Evolutionary conservation across 1,284 basidiomycete genomes (phyloP), one percentile per base, ranked within the genome.

Genomic region (Papiliotrema nemorosa): DNA sequence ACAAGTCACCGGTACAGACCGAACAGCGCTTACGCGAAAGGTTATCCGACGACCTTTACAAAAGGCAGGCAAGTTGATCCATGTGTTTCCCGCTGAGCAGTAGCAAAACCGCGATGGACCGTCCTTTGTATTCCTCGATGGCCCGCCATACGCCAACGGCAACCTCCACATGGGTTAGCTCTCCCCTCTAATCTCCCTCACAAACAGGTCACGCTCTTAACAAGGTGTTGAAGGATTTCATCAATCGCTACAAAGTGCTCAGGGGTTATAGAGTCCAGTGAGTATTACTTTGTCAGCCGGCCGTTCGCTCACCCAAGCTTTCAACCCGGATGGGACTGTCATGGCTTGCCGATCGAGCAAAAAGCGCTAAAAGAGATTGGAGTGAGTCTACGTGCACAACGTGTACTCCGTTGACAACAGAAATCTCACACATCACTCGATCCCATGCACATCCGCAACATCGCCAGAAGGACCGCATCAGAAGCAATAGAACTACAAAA

Each of bases 141-240:
- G 96, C 0, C 96, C 96, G 21, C 96, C 94, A 0, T 98, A 98
- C 65, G 96, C 96, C 1, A 98, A 98, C 69, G 96, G 96, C 0
- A 81, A 88, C 63, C 76, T 99, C 41, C 96, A 99, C 67, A 92
- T 94, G 79, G 94, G 92, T 91, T 59, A 58, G 80, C 66, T n/a
- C 9, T 16, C 35, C 29, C 22, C 24, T 26, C 22, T 24, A 4
- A 33, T 5, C 21, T 34, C 31, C 37, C 36, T 37, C 22, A 27
- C 31, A 3, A n/a, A 25, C 39, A 93, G 93, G 94, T 2, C 96
- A 99, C 72, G 92, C 94, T 0, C 74, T 98, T 57, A 98, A 98
- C 76, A 97, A 97, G 74, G 89, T 97, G 39, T 71, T 97, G 44
- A 99, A 99, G 76, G 96, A 98, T 70, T 87, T 97, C 59, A 89